Evolutionary conservation across 768 basidiomycete genomes (phyloP).

Genomic region (Lactifluus hygrophoroides): DNA sequence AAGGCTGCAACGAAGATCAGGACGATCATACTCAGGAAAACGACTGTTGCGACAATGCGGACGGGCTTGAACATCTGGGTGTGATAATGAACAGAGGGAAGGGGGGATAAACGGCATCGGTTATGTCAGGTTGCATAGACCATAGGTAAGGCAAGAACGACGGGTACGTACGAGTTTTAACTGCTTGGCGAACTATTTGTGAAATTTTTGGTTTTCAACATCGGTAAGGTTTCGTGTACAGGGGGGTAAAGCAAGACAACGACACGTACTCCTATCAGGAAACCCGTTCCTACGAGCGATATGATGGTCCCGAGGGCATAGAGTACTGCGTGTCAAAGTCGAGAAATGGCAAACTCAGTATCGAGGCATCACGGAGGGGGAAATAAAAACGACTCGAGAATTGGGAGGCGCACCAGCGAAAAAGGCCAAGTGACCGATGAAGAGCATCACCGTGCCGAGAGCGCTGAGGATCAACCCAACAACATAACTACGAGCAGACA

Average conservation of each 20-base stretch:
- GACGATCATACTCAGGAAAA: slow-evolving; percentile 70
- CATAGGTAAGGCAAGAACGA: not conserved
- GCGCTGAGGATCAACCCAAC: slow-evolving; percentile 75
- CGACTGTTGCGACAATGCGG: slow-evolving; percentile 69
- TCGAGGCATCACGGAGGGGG: not conserved
- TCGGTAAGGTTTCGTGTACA: not conserved
- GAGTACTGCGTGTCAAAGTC: slow-evolving; percentile 42
- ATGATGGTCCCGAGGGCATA: slow-evolving; percentile 78
- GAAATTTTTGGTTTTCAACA: not conserved
- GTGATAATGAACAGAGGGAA: not conserved
- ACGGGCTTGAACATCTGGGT: slow-evolving; percentile 91
- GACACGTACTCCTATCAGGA: slow-evolving; percentile 73
- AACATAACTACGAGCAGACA: slow-evolving; percentile 42
- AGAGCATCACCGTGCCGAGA: slow-evolving; percentile 68
- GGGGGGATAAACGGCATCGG: not conserved
- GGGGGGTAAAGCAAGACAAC: not conserved
- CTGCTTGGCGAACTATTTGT: slow-evolving; percentile 62
- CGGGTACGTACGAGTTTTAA: slow-evolving; percentile 54
- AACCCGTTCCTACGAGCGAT: slow-evolving; percentile 81
- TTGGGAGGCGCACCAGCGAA: slow-evolving; percentile 59
- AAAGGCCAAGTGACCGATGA: slow-evolving; percentile 54
- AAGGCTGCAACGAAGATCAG: slow-evolving; percentile 86
- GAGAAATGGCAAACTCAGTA: slow-evolving; percentile 1
- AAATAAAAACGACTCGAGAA: not conserved
- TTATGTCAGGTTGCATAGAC: not conserved